These are phyloP conservation scores for Silene latifolia DNA, from an alignment of 148 eudicot genomes.

Conservation along the genomic window DNA sequence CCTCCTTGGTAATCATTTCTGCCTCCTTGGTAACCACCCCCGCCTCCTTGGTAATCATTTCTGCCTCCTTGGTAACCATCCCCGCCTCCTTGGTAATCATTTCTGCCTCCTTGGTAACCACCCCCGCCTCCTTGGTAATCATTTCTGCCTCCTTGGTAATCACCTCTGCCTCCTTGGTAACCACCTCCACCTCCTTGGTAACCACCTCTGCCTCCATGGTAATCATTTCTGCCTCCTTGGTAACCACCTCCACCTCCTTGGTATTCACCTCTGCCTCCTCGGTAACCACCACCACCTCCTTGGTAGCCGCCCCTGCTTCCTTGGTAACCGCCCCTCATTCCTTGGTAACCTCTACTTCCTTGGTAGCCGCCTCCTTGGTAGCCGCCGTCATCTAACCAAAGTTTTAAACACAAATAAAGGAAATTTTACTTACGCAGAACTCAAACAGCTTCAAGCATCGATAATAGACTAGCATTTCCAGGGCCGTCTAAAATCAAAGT, in stretches of 20 bases:
- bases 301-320: not conserved
- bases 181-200: not conserved
- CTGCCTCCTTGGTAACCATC: conserved; percentile 4
- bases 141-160: conserved; percentile 3
- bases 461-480: not conserved
- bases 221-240: not conserved
- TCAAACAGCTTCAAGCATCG: not conserved
- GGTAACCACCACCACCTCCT: conserved; percentile 8
- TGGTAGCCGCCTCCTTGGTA: conserved; percentile 8
- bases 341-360: not conserved
- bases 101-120: not conserved
- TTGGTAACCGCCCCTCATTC: no score
- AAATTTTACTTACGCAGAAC: not conserved
- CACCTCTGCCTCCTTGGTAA: conserved; percentile 17
- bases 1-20: not conserved
- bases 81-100: conserved; percentile 9
- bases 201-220: not conserved
- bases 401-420: conserved; percentile 1
- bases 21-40: conserved; percentile 4
- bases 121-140: no score
- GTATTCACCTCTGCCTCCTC: not conserved
- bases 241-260: conserved; percentile 1
- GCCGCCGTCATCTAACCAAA: conserved; percentile 26
- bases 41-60: conserved; percentile 3
- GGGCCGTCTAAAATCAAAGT: no score